Evolutionary conservation across 305 asterid genomes (phyloP), one percentile per base, ranked within the genome.

Genomic region (Petunia hybrid): DNA sequence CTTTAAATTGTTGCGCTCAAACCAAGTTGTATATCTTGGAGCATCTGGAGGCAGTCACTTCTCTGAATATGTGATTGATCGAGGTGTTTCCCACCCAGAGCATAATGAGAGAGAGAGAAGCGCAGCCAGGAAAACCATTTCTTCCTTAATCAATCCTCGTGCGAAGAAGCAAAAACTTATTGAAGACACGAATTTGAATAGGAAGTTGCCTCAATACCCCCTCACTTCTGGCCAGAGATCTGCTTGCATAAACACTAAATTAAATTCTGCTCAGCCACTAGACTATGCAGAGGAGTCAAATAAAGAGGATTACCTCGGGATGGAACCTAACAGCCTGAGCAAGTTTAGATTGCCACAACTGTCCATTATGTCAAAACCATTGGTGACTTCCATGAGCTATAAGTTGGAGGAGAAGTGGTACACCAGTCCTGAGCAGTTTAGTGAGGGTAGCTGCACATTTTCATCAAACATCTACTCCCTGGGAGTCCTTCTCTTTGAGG

Each of bases 401-500:
- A 65, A 65, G 82, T 61, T 85, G 80, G 98, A 96, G 88, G 91
- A 84, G 87, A 92, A 90, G 82, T 96, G 99, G 98, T 94, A 94
- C 85, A 79, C 92, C 77, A 88, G 97, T 89, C 98, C 99, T 35
- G 98, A 96, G 89, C 90, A 88, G 85, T 82, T 89, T 62, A 84
- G 59, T 63, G 97, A 82, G 86, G 88, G 87, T 78, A 86, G 82
- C 62, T 89, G 90, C 86, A 85, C 96, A n/a, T 86, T 90, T 87
- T 86, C 99, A 62, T 93, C 98, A 69, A 96, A 96, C 85, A 89
- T 93, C 79, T 96, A 94, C 82, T 87, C 91, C 85, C 88, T 96
- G 84, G 99, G 99, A 78, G 91, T 96, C 86, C 95, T 96, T 88
- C 90, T 96, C 76, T 96, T 96, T 86, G 98, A 96, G 98, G 99